These are phyloP conservation scores for Lodderomyces metapsilosis DNA, from an alignment of 1,139 yeast species.

Conservation along the genomic window DNA sequence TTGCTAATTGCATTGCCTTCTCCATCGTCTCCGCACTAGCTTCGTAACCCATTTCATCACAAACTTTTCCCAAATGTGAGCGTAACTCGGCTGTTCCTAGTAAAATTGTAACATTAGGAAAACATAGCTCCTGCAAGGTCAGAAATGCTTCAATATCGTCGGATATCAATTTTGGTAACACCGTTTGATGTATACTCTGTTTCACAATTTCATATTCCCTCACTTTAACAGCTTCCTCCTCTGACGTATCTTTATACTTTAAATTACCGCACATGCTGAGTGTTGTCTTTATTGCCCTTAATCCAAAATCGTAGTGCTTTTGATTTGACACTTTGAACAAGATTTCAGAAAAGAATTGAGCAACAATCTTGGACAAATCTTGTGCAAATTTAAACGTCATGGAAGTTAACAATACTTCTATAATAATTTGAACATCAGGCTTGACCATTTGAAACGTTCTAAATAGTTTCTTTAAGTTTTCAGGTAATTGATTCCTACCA, in stretches of 20 bases:
- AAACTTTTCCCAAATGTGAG: slow-evolving; percentile 16
- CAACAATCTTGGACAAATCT: slow-evolving; percentile 48
- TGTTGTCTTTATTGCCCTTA: slow-evolving; percentile 73
- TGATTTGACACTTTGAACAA: slow-evolving; percentile 46
- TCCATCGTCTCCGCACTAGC: slow-evolving; percentile 43
- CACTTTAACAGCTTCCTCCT: too few relatives aligned
- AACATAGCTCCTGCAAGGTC: slow-evolving; percentile 25
- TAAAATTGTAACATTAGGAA: slow-evolving; percentile 10
- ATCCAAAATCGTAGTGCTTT: slow-evolving; percentile 86
- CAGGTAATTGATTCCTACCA: slow-evolving; percentile 83
- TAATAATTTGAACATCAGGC: slow-evolving; percentile 71
- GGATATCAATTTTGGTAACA: slow-evolving; percentile 62
- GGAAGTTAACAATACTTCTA: slow-evolving; percentile 68
- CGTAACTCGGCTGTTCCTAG: slow-evolving; percentile 14
- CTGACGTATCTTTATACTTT: not conserved
- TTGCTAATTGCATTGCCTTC: slow-evolving; percentile 63
- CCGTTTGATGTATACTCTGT: slow-evolving; percentile 55
- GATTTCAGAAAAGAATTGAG: slow-evolving; percentile 54
- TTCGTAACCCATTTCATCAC: slow-evolving; percentile 20
- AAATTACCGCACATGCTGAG: slow-evolving; percentile 54
- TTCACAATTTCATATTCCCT: slow-evolving; percentile 35
- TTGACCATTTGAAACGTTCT: slow-evolving; percentile 70
- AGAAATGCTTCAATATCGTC: slow-evolving; percentile 47
- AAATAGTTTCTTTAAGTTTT: slow-evolving; percentile 78
- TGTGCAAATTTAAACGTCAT: slow-evolving; percentile 63